Conservation (phyloP, 352 stramenopile species). For the Thraustotheca clavata region DNA sequence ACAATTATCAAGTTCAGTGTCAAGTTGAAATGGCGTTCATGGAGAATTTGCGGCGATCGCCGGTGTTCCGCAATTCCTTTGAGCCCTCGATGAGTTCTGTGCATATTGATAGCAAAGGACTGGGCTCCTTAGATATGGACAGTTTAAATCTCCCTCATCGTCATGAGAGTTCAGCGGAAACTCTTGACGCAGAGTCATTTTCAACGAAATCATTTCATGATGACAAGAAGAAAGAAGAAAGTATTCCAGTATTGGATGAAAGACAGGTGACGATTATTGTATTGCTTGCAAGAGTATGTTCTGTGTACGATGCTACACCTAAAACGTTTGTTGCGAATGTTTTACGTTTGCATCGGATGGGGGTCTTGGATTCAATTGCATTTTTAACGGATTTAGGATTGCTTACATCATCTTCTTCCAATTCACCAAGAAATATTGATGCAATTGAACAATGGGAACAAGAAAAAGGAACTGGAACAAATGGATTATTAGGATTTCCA, state of each 20-base stretch:
- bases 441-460: constrained; percentile 12
- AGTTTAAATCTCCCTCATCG: not conserved
- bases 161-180: not conserved
- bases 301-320: constrained; percentile 21
- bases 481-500: not conserved
- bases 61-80: constrained; percentile 17
- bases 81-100: constrained; percentile 3
- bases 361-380: constrained; percentile 27
- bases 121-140: not conserved
- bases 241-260: constrained; percentile 15
- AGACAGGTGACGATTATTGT: constrained; percentile 22
- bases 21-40: constrained; percentile 11
- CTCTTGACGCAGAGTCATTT: not conserved
- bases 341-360: constrained; percentile 18
- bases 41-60: constrained; percentile 18
- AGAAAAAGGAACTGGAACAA: not conserved
- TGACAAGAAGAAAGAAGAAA: not conserved
- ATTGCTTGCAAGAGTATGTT: constrained; percentile 18
- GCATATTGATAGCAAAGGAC: not conserved
- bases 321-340: constrained; percentile 23
- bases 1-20: too few species aligned
- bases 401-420: constrained; percentile 20
- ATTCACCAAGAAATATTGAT: not conserved
- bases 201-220: not conserved
- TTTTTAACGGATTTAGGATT: constrained; percentile 32